Conservation (phyloP, 768 basidiomycete genomes). For the Pleurotus ostreatus region DNA sequence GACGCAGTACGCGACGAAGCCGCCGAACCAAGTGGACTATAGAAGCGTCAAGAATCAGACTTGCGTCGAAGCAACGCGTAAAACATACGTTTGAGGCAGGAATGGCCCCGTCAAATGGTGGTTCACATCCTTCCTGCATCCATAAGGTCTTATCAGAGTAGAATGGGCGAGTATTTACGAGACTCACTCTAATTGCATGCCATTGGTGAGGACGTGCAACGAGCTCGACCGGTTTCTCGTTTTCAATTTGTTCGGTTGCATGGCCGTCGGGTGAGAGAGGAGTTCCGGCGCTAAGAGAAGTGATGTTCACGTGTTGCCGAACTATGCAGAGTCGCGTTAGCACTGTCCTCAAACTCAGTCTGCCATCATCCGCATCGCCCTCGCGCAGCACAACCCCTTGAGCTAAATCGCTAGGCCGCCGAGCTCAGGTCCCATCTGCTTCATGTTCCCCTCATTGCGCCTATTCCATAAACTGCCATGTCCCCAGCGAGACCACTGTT, state of each 20-base stretch:
- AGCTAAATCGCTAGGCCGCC: not conserved
- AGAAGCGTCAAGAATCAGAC: slow-evolving; percentile 10
- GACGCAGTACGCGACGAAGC: slow-evolving; percentile 34
- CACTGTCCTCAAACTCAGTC: not conserved
- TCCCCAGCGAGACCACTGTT: slow-evolving; percentile 49
- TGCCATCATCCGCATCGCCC: not conserved
- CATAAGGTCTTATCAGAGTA: slow-evolving; percentile 7
- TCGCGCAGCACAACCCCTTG: not conserved
- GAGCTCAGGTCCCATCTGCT: not conserved
- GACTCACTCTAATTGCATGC: slow-evolving; percentile 24
- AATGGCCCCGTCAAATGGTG: slow-evolving; percentile 65
- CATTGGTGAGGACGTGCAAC: slow-evolving; percentile 16
- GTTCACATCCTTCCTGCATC: slow-evolving; percentile 42
- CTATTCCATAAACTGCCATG: slow-evolving; percentile 59
- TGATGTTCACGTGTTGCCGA: not conserved
- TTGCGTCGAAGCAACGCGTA: not conserved
- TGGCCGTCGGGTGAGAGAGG: not conserved
- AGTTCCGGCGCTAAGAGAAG: not conserved
- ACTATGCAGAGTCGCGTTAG: not conserved
- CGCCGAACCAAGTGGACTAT: slow-evolving; percentile 34
- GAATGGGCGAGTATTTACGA: not conserved
- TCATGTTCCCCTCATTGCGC: slow-evolving; percentile 62
- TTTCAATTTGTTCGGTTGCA: not conserved
- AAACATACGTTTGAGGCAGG: slow-evolving; percentile 56
- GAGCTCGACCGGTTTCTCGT: slow-evolving; percentile 11